Percentiles rank a stretch among this genome's conserved stretches.
Evolutionary conservation across 345 rosid species (phyloP).

Genomic region (Clarkia xantiana): DNA sequence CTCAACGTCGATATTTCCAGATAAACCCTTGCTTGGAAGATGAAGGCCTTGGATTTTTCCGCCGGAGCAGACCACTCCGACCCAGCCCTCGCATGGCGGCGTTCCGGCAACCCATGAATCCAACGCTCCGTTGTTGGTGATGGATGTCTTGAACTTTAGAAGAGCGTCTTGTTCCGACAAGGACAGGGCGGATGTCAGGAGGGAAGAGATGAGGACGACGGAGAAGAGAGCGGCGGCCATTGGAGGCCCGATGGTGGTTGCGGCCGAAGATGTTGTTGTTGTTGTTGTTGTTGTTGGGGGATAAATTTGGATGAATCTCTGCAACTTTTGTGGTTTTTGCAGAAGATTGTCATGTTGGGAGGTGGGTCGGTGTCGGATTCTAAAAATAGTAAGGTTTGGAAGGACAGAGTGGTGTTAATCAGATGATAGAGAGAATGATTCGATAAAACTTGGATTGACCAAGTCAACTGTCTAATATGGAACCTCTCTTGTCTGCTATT

Average conservation of each 20-base stretch:
- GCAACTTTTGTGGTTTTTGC: conserved; percentile 1
- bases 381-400: conserved; percentile 1
- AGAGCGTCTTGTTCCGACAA: conserved; percentile 19
- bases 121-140: conserved; percentile 28
- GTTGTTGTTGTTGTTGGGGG: not conserved
- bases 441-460: not conserved
- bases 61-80: conserved; percentile 38
- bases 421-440: conserved; percentile 4
- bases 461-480: no score
- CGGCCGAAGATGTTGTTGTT: not conserved
- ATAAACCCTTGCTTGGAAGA: conserved; percentile 27
- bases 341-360: conserved; percentile 5
- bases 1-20: conserved; percentile 35
- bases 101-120: conserved; percentile 42
- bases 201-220: conserved; percentile 5
- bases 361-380: not conserved
- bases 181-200: conserved; percentile 1
- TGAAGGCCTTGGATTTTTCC: conserved; percentile 39
- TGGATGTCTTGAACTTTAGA: conserved; percentile 38
- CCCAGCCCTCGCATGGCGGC: conserved; percentile 47
- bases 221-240: conserved; percentile 9
- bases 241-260: not conserved
- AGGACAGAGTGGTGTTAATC: no score
- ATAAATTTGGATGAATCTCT: not conserved
- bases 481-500: no score